Evolutionary conservation across 2,329 filamentous ascomycete species (phyloP).

Genomic region (Fusarium paranaense): DNA sequence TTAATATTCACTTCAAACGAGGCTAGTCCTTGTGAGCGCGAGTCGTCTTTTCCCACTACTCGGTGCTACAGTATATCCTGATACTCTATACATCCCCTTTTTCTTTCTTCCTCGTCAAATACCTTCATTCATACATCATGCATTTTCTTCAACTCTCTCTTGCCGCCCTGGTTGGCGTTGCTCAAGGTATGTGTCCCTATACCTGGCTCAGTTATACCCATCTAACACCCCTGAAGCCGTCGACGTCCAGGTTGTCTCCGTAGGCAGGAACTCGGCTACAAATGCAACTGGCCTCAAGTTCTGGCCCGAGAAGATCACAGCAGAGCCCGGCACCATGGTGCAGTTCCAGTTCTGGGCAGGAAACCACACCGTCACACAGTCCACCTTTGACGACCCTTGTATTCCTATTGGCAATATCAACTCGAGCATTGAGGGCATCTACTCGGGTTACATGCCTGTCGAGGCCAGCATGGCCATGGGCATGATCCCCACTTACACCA

Average conservation of each 20-base stretch:
- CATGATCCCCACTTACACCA: constrained; percentile 75
- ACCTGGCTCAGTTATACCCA: neutral
- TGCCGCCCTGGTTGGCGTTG: constrained; percentile 60
- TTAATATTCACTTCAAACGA: constrained; percentile 41
- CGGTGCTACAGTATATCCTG: constrained; percentile 6
- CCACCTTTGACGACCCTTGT: constrained; percentile 79
- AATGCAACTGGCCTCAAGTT: constrained; percentile 66
- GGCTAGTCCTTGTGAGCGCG: constrained; percentile 49
- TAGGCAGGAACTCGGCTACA: constrained; percentile 65
- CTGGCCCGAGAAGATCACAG: constrained; percentile 74
- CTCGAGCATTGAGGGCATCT: constrained; percentile 69
- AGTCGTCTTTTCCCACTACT: constrained; percentile 39
- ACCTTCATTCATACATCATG: constrained; percentile 58
- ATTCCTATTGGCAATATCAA: constrained; percentile 66
- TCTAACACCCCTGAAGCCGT: constrained; percentile 45
- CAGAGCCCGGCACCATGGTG: constrained; percentile 70
- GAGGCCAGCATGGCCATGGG: constrained; percentile 61
- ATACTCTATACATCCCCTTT: constrained; percentile 42
- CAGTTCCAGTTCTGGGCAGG: constrained; percentile 75
- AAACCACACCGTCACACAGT: constrained; percentile 86
- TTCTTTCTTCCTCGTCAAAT: constrained; percentile 31
- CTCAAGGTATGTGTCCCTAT: constrained; percentile 54
- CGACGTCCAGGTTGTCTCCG: constrained; percentile 72
- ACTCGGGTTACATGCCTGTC: constrained; percentile 75
- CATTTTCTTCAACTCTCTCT: constrained; percentile 61